Conservation (phyloP, 768 basidiomycete species). For the Lentinula aciculospora region DNA sequence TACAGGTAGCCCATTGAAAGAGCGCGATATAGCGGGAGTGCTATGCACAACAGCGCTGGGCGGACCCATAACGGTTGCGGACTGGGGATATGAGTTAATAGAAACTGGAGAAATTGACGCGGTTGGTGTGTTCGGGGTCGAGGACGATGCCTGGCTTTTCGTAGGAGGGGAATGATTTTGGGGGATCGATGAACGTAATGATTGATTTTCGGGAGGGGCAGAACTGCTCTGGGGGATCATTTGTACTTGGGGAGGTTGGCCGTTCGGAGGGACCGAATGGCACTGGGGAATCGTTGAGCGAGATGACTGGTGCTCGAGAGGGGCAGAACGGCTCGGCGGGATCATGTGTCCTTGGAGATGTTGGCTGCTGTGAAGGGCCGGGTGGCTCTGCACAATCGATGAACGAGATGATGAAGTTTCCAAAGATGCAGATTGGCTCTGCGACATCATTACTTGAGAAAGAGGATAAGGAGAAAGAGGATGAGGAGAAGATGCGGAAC, state of each 20-base stretch:
- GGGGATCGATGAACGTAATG: neutral
- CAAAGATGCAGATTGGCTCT: neutral
- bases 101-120: neutral
- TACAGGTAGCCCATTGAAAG: neutral
- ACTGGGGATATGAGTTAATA: neutral
- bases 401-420: neutral
- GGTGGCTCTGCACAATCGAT: neutral
- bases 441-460: neutral
- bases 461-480: neutral
- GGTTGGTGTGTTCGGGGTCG: neutral
- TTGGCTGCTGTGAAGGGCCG: neutral
- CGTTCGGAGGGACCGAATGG: neutral
- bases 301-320: neutral
- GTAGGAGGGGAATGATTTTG: neutral
- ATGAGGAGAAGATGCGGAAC: neutral
- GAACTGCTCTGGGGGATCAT: neutral
- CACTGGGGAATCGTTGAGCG: neutral
- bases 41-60: neutral
- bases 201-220: neutral
- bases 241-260: neutral
- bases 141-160: neutral
- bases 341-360: neutral
- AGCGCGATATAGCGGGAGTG: neutral
- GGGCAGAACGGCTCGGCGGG: neutral
- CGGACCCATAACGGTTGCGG: neutral